phyloP scores from a whole-genome alignment of 306 rosid species.

The Dryas octopetala region DNA sequence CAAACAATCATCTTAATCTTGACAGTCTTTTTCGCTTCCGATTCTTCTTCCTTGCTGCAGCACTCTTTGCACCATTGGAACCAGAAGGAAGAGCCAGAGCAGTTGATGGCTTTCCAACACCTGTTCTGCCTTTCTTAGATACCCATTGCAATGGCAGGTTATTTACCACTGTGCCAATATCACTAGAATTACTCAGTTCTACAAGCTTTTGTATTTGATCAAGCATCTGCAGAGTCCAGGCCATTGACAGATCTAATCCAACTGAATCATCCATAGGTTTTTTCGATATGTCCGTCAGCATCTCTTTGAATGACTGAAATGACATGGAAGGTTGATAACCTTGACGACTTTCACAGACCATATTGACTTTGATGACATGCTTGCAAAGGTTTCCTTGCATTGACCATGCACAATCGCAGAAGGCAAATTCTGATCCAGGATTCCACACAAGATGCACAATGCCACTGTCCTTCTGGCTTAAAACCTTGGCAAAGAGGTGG shows the following conservation, averaged over 20 bases:
- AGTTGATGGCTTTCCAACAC: slow-evolving; percentile 52
- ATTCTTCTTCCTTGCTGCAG: slow-evolving; percentile 36
- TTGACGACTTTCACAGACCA: slow-evolving; percentile 48
- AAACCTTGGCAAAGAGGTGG: slow-evolving; percentile 68
- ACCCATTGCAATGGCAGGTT: slow-evolving; percentile 76
- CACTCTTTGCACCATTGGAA: slow-evolving; percentile 31
- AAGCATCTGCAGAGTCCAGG: slow-evolving; percentile 76
- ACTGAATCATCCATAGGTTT: slow-evolving; percentile 77
- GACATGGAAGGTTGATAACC: slow-evolving; percentile 64
- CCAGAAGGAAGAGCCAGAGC: slow-evolving; percentile 32
- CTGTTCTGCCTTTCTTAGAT: slow-evolving; percentile 52
- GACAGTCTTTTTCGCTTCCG: slow-evolving; percentile 56
- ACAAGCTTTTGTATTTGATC: slow-evolving; percentile 74
- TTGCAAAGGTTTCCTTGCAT: slow-evolving; percentile 90
- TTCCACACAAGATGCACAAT: slow-evolving; percentile 74
- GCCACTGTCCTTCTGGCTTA: slow-evolving; percentile 62
- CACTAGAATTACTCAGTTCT: slow-evolving; percentile 53
- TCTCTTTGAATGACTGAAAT: slow-evolving; percentile 63
- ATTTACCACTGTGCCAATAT: slow-evolving; percentile 62
- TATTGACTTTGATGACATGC: slow-evolving; percentile 84
- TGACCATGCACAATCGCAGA: slow-evolving; percentile 67
- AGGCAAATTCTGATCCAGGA: slow-evolving; percentile 85
- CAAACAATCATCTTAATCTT: slow-evolving; percentile 42
- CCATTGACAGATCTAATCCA: slow-evolving; percentile 63
- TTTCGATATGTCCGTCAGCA: slow-evolving; percentile 46